Conservation (phyloP, 1,284 basidiomycete species). For the Neonothopanus nambi region DNA sequence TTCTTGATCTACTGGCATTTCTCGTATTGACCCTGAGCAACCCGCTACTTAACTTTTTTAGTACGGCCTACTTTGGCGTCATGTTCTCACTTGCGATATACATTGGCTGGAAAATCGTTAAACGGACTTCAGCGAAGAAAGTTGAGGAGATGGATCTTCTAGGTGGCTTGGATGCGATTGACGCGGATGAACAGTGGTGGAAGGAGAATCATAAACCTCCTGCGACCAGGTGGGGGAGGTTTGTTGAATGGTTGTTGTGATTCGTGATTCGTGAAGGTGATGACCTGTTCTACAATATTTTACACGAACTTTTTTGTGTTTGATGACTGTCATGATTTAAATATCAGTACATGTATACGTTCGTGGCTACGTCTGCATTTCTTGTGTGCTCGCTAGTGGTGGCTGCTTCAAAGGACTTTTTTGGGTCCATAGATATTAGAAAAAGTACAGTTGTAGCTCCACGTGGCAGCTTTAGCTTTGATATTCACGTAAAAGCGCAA, state of each 20-base stretch:
- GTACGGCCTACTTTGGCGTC: conserved; percentile 18
- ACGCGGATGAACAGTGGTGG: conserved; percentile 18
- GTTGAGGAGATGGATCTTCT: conserved; percentile 15
- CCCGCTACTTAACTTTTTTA: neutral
- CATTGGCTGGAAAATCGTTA: conserved; percentile 15
- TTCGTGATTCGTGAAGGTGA: no score
- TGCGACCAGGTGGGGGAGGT: conserved; percentile 14
- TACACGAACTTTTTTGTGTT: no score
- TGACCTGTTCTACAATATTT: no score
- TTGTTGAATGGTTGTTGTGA: conserved; percentile 16
- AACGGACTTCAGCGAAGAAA: conserved; percentile 6
- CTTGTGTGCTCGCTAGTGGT: no score
- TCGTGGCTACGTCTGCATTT: no score
- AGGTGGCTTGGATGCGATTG: conserved; percentile 16
- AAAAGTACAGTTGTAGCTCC: no score
- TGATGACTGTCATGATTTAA: no score
- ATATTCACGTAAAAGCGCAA: no score
- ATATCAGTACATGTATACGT: no score
- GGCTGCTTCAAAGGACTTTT: no score
- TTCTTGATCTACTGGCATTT: neutral
- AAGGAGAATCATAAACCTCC: conserved; percentile 14
- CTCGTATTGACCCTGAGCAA: neutral
- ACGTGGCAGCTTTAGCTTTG: no score
- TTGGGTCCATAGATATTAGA: no score
- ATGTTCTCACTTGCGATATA: conserved; percentile 7